Evolutionary conservation across 2,329 filamentous ascomycete species (phyloP).

Genomic region (Epichloe uncinata): DNA sequence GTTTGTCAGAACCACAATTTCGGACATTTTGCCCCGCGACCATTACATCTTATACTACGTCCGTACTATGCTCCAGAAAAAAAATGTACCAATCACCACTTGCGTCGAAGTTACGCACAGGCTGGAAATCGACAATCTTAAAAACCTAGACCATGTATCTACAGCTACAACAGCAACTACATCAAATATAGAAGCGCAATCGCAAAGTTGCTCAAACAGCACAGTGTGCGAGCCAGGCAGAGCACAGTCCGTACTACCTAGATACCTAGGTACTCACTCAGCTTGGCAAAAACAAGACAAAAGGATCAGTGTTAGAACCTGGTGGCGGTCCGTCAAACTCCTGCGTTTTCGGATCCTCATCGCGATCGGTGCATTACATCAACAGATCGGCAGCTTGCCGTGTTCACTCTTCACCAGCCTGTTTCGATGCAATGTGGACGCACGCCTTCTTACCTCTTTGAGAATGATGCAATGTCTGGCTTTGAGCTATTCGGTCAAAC

Average conservation of each 20-base stretch:
- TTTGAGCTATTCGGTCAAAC: background rate
- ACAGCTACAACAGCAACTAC: no score
- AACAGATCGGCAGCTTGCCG: background rate
- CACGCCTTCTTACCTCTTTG: background rate
- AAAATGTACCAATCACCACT: background rate
- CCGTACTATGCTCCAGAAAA: background rate
- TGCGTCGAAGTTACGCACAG: background rate
- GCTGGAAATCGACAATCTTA: no score
- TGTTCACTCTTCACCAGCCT: background rate
- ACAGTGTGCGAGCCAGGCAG: no score
- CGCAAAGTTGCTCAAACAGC: no score
- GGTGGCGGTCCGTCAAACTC: background rate
- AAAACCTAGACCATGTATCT: no score
- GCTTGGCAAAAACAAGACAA: background rate
- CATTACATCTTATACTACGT: background rate
- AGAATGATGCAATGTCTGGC: constrained; percentile 3
- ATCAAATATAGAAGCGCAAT: background rate
- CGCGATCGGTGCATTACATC: background rate
- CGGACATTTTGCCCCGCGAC: background rate
- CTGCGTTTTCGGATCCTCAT: background rate
- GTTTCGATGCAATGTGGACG: background rate
- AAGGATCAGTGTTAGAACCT: background rate
- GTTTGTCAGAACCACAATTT: background rate
- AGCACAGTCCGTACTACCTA: background rate
- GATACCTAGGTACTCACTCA: background rate